Conservation (phyloP, 1,139 yeast genomes). For the Arxiozyma slooffiae region DNA sequence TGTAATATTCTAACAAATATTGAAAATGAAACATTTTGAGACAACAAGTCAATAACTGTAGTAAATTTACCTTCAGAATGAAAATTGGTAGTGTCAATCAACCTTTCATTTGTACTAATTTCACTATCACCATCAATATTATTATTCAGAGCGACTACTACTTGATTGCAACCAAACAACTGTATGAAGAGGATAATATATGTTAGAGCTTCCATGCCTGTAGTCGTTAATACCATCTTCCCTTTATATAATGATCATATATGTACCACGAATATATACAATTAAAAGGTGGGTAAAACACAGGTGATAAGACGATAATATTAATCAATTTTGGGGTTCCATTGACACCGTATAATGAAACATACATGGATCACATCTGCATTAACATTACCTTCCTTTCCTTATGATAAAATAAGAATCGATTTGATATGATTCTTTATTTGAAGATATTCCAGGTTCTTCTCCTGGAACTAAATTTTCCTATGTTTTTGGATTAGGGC, state of each 20-base stretch:
- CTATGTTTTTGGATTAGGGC: too few species aligned
- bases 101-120: neutral
- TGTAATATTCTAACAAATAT: conserved; percentile 59
- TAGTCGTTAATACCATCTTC: neutral
- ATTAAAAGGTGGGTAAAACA: neutral
- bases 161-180: neutral
- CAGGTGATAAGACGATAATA: neutral
- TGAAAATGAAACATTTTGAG: conserved; percentile 65
- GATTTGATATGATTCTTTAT: too few species aligned
- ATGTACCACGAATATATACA: neutral
- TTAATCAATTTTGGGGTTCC: too few species aligned
- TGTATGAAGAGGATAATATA: neutral
- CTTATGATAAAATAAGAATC: too few species aligned
- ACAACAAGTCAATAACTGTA: conserved; percentile 67
- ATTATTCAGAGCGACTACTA: neutral
- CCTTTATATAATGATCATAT: neutral
- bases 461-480: too few species aligned
- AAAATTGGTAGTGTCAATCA: neutral
- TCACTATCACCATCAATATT: neutral
- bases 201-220: neutral
- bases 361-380: too few species aligned
- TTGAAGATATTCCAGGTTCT: too few species aligned
- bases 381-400: too few species aligned
- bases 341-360: neutral
- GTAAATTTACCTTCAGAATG: conserved; percentile 20